Evolutionary conservation across 306 rosid species (phyloP).

Genomic region (Potentilla sterilis): DNA sequence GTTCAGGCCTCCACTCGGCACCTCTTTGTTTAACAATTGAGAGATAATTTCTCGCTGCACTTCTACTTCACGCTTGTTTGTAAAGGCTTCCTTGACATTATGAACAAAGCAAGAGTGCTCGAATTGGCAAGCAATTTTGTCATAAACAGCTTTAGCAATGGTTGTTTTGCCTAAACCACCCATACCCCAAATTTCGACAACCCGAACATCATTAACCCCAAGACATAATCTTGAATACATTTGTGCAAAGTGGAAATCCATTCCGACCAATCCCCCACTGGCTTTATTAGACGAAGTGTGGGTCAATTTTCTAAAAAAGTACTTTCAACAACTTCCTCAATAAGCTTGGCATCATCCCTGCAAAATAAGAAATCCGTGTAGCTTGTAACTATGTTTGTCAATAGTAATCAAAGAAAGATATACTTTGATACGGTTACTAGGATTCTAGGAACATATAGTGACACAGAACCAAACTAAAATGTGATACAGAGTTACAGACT

Average conservation of each 20-base stretch:
- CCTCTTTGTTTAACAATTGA: too few species aligned
- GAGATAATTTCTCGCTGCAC: too few species aligned
- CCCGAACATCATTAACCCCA: not conserved
- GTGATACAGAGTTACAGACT: too few species aligned
- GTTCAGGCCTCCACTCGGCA: too few species aligned
- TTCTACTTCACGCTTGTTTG: not conserved
- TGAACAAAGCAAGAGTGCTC: not conserved
- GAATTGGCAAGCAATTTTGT: not conserved
- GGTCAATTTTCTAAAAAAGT: not conserved
- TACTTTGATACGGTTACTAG: too few species aligned
- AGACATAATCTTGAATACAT: not conserved
- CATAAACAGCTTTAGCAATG: not conserved
- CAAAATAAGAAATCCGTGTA: not conserved
- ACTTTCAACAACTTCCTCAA: not conserved
- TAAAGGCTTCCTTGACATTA: slow-evolving; percentile 19
- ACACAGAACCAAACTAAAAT: too few species aligned
- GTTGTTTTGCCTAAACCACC: slow-evolving; percentile 26
- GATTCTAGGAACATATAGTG: too few species aligned
- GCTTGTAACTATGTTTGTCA: not conserved
- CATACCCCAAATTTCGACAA: slow-evolving; percentile 32
- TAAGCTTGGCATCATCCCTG: not conserved
- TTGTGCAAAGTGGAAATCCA: not conserved
- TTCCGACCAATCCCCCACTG: not conserved
- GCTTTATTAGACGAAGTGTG: not conserved
- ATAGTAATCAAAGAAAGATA: too few species aligned